These are phyloP conservation scores for Arctostaphylos glauca DNA, from an alignment of 148 eudicot species.

Conservation along the genomic window DNA sequence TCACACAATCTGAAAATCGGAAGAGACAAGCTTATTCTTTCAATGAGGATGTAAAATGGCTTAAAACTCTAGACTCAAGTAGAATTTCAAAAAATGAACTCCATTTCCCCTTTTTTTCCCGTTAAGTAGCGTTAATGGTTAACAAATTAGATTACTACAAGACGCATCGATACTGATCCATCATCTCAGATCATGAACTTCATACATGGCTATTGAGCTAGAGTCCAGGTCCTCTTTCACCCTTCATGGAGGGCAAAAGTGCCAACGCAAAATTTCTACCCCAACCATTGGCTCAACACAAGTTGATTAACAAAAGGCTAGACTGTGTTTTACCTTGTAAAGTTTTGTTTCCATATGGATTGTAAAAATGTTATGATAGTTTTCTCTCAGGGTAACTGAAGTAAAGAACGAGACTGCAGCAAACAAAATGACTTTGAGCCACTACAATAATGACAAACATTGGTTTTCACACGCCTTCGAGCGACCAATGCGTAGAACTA, in stretches of 20 bases:
- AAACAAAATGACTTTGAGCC: not conserved
- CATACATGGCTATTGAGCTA: not conserved
- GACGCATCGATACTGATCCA: not conserved
- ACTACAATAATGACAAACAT: not conserved
- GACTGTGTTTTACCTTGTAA: not conserved
- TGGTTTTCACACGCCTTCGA: not conserved
- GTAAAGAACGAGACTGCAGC: not conserved
- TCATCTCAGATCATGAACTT: not conserved
- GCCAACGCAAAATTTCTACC: not conserved
- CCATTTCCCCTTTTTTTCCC: not conserved
- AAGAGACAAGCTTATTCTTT: not conserved
- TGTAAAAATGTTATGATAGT: not conserved
- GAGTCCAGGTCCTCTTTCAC: not conserved
- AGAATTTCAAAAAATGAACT: not conserved
- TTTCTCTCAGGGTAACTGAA: not conserved
- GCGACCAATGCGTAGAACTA: not conserved
- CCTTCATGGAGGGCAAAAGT: not conserved
- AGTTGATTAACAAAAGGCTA: not conserved
- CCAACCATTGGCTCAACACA: not conserved
- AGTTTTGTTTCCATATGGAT: not conserved
- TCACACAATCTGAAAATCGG: slow-evolving; percentile 68
- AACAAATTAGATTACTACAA: not conserved
- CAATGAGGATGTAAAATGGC: not conserved
- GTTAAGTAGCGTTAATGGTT: not conserved
- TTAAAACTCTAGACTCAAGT: too few relatives aligned